Evolutionary conservation across 2,329 filamentous ascomycete genomes (phyloP).

Genomic region (Paramyrothecium roridum): DNA sequence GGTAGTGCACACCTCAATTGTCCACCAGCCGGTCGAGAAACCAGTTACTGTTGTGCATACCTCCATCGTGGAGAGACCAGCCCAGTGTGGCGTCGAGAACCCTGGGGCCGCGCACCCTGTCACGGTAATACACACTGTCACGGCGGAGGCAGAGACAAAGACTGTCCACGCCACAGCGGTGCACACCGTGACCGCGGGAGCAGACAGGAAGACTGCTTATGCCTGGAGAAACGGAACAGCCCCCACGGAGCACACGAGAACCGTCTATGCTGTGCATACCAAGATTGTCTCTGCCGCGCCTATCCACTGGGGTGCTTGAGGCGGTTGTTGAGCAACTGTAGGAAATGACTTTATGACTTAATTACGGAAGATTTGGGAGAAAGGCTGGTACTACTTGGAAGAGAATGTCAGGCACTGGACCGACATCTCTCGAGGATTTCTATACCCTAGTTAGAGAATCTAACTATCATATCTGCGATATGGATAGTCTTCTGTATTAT

Average conservation of each 20-base stretch:
- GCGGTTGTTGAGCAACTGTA: neutral
- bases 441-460: too few species aligned
- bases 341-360: neutral
- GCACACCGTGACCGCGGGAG: neutral
- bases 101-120: neutral
- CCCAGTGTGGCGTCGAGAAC: neutral
- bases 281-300: neutral
- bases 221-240: neutral
- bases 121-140: neutral
- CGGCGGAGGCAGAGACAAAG: neutral
- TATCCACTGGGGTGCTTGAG: neutral
- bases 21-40: neutral
- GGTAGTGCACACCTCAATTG: neutral
- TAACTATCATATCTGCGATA: too few species aligned
- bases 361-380: neutral
- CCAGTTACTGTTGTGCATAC: neutral
- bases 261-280: neutral
- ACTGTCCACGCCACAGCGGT: neutral
- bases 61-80: neutral
- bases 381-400: neutral
- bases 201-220: neutral
- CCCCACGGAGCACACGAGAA: neutral
- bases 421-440: too few species aligned
- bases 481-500: too few species aligned
- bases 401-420: too few species aligned